Conservation (phyloP, 495 filamentous ascomycete species). For the Penicillium cataractarum region DNA sequence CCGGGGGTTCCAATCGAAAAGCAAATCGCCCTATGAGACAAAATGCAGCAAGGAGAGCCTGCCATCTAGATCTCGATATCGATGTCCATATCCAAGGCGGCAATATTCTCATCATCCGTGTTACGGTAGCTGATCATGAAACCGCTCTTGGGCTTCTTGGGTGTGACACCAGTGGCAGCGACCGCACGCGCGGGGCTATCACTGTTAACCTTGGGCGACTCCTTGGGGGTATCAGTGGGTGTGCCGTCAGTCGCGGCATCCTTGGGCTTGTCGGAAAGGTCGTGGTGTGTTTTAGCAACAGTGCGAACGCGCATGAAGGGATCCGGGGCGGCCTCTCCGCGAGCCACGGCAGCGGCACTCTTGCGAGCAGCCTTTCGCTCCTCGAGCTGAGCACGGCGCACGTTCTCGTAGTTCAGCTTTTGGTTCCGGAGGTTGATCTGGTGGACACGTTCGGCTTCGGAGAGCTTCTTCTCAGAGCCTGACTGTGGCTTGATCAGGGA, state of each 20-base stretch:
- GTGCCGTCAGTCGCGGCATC: constrained; percentile 36
- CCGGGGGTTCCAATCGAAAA: not conserved
- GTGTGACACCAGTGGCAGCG: constrained; percentile 41
- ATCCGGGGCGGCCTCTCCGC: constrained; percentile 56
- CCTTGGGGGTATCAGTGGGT: constrained; percentile 52
- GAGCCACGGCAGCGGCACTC: constrained; percentile 56
- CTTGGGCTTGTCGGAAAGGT: constrained; percentile 44
- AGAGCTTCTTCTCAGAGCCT: constrained; percentile 42
- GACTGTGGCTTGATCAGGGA: constrained; percentile 47
- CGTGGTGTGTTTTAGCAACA: constrained; percentile 63
- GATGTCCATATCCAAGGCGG: constrained; percentile 77
- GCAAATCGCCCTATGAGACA: not conserved
- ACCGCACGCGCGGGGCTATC: constrained; percentile 29
- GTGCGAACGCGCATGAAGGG: constrained; percentile 65
- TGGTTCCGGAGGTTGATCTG: constrained; percentile 78
- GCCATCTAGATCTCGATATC: constrained; percentile 67
- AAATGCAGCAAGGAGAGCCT: not conserved
- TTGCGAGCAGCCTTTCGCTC: constrained; percentile 70
- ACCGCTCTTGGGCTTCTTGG: constrained; percentile 61
- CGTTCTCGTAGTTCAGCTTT: constrained; percentile 73
- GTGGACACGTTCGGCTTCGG: constrained; percentile 75
- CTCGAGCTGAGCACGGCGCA: constrained; percentile 81
- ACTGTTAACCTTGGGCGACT: constrained; percentile 46
- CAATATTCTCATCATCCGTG: constrained; percentile 85
- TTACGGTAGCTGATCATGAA: constrained; percentile 70